phyloP scores from a whole-genome alignment of 768 basidiomycete species.

The Pleurotus platypus region DNA sequence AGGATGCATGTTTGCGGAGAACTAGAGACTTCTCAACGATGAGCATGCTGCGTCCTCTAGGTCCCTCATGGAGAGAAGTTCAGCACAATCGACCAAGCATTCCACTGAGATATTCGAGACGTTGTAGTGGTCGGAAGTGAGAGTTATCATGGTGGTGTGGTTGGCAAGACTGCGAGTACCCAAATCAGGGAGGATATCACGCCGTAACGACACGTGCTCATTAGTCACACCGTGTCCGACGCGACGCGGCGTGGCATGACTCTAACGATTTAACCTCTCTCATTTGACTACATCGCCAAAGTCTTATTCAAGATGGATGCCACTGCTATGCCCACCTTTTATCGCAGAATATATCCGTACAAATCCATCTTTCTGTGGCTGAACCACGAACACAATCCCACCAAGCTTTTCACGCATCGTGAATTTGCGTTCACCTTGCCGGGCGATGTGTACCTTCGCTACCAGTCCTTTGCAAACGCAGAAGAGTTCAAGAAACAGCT shows the following conservation, averaged over 20 bases:
- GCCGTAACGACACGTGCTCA: too few species aligned
- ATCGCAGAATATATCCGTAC: constrained; percentile 91
- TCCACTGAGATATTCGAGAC: too few species aligned
- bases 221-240: too few species aligned
- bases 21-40: too few species aligned
- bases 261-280: neutral
- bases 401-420: constrained; percentile 84
- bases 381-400: constrained; percentile 82
- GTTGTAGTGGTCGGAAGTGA: too few species aligned
- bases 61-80: too few species aligned
- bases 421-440: constrained; percentile 94
- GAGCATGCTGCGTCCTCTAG: too few species aligned
- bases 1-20: neutral
- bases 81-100: too few species aligned
- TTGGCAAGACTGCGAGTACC: too few species aligned
- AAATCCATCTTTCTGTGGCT: constrained; percentile 93
- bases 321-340: constrained; percentile 56
- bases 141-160: too few species aligned
- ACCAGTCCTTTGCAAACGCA: constrained; percentile 81
- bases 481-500: constrained; percentile 94
- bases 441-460: constrained; percentile 90
- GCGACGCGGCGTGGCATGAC: too few species aligned
- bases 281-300: constrained; percentile 1
- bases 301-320: constrained; percentile 19
- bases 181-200: too few species aligned